phyloP scores from a whole-genome alignment of 805 yeast genomes.

The Suhomyces tanzawaensis region DNA sequence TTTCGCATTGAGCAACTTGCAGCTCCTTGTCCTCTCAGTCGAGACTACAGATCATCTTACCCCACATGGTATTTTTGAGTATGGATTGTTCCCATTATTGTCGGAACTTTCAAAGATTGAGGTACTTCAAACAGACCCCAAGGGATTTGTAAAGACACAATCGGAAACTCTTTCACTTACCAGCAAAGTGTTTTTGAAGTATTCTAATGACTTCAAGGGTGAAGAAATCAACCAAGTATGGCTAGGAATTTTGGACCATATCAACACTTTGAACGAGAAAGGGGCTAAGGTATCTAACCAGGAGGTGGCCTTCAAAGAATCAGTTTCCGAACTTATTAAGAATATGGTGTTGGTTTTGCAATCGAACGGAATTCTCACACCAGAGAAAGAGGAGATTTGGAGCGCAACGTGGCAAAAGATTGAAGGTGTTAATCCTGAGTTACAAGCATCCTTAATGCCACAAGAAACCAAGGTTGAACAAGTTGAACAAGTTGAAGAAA shows the following conservation, averaged over 20 bases:
- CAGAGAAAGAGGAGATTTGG: slow-evolving; percentile 28
- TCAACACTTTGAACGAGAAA: slow-evolving; percentile 25
- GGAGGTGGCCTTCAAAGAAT: slow-evolving; percentile 23
- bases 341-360: slow-evolving; percentile 42
- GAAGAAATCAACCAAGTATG: slow-evolving; percentile 28
- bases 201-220: slow-evolving; percentile 24
- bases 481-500: background rate
- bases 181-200: slow-evolving; percentile 51
- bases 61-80: slow-evolving; percentile 60
- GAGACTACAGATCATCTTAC: slow-evolving; percentile 38
- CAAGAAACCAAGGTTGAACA: slow-evolving; percentile 1
- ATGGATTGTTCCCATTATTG: slow-evolving; percentile 72
- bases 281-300: slow-evolving; percentile 14
- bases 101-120: slow-evolving; percentile 67
- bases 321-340: slow-evolving; percentile 37
- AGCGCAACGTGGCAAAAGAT: slow-evolving; percentile 31
- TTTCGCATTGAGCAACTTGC: slow-evolving; percentile 62
- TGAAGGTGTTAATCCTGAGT: slow-evolving; percentile 26
- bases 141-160: slow-evolving; percentile 65
- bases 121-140: slow-evolving; percentile 51
- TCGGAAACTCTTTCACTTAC: slow-evolving; percentile 63
- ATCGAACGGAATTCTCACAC: slow-evolving; percentile 21
- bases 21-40: slow-evolving; percentile 46
- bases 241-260: slow-evolving; percentile 35
- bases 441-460: slow-evolving; percentile 20